Percentiles rank a stretch among this genome's conserved stretches.
These are phyloP conservation scores for Saccharomycopsis lassenensis DNA, from an alignment of 805 yeast species.

Conservation along the genomic window DNA sequence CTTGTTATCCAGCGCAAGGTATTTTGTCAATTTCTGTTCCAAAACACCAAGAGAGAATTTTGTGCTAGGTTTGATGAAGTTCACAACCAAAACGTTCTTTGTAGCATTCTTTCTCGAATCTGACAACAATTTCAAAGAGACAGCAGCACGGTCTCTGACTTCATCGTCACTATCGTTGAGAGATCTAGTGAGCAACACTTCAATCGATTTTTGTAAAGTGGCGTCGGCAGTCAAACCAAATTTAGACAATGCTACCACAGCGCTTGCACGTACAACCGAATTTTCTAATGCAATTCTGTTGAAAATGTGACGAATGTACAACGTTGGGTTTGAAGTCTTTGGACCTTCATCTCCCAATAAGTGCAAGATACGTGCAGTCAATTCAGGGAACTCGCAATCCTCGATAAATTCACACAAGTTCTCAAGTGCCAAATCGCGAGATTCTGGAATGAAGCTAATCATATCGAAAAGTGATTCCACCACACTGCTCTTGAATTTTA, in stretches of 20 bases:
- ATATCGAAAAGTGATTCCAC: slow-evolving; percentile 90
- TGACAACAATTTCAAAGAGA: slow-evolving; percentile 60
- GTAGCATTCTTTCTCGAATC: slow-evolving; percentile 26
- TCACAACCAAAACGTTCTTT: slow-evolving; percentile 25
- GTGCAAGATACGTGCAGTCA: slow-evolving; percentile 86
- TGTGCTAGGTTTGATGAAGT: slow-evolving; percentile 54
- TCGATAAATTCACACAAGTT: slow-evolving; percentile 93
- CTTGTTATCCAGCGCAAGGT: slow-evolving; percentile 46
- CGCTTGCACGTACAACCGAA: slow-evolving; percentile 90
- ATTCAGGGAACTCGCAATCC: slow-evolving; percentile 93
- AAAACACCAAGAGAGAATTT: slow-evolving; percentile 65
- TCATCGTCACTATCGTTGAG: slow-evolving; percentile 88
- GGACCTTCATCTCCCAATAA: slow-evolving; percentile 94
- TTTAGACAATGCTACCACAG: slow-evolving; percentile 84
- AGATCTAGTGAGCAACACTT: slow-evolving; percentile 69
- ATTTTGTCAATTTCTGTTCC: slow-evolving; percentile 65
- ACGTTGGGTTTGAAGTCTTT: slow-evolving; percentile 68
- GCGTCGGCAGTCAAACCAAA: slow-evolving; percentile 74
- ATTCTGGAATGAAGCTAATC: slow-evolving; percentile 75
- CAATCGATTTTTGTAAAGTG: slow-evolving; percentile 54
- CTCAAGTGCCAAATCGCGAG: slow-evolving; percentile 74
- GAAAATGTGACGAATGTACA: slow-evolving; percentile 90
- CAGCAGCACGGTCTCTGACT: slow-evolving; percentile 94
- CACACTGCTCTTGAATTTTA: slow-evolving; percentile 72
- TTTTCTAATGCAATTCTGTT: slow-evolving; percentile 95